Conservation (phyloP, 2,329 filamentous ascomycete species). For the Hymenoscyphus fructigenus region DNA sequence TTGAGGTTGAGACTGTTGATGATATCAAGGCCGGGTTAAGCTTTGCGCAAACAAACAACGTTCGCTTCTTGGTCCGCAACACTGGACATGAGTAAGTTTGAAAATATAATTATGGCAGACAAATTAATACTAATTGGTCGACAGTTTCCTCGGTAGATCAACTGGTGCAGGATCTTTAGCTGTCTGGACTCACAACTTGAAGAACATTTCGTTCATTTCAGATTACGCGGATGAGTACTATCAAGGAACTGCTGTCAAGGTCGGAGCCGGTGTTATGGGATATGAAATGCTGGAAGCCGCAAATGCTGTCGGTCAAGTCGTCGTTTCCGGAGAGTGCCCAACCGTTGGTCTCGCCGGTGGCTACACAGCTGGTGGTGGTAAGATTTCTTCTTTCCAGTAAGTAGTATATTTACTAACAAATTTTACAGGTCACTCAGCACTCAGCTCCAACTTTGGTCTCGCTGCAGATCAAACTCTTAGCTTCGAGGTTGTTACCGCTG, state of each 20-base stretch:
- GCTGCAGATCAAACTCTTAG: conserved; percentile 58
- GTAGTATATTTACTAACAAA: too few relatives aligned
- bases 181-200: conserved; percentile 57
- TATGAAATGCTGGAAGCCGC: conserved; percentile 46
- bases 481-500: conserved; percentile 54
- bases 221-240: conserved; percentile 45
- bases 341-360: conserved; percentile 60
- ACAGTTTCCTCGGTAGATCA: conserved; percentile 52
- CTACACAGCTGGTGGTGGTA: conserved; percentile 54
- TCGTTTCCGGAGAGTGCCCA: conserved; percentile 54
- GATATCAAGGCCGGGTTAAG: conserved; percentile 37
- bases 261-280: conserved; percentile 54
- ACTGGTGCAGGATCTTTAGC: conserved; percentile 59
- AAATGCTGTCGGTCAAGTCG: conserved; percentile 42
- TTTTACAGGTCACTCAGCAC: background rate
- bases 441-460: conserved; percentile 48
- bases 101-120: background rate
- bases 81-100: conserved; percentile 52
- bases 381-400: too few relatives aligned
- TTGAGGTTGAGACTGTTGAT: conserved; percentile 29
- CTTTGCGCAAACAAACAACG: conserved; percentile 40
- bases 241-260: conserved; percentile 49
- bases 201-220: conserved; percentile 42
- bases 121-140: conserved; percentile 4
- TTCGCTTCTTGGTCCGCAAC: conserved; percentile 51